A percentile compares a stretch with the other conserved stretches of the same genome.
Evolutionary conservation across 768 basidiomycete genomes (phyloP).

Genomic region (Russula sp.): DNA sequence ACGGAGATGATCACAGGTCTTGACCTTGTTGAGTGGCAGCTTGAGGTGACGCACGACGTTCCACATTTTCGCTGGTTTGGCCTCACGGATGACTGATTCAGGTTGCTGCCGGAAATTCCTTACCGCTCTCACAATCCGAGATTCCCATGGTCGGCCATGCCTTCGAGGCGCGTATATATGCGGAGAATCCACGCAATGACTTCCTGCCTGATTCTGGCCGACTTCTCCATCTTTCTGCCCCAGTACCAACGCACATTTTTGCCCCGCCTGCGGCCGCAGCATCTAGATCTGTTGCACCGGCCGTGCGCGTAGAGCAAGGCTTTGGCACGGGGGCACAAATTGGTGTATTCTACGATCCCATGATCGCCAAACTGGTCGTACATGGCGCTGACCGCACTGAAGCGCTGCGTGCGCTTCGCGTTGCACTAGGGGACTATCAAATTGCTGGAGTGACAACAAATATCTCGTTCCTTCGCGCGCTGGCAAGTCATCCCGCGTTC

Average conservation of each 20-base stretch:
- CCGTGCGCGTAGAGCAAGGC: slow-evolving; percentile 87
- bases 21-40: slow-evolving; percentile 94
- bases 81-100: slow-evolving; percentile 33
- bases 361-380: slow-evolving; percentile 90
- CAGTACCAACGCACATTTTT: slow-evolving; percentile 66
- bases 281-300: slow-evolving; percentile 44
- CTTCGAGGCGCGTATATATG: slow-evolving; percentile 94
- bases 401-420: slow-evolving; percentile 74
- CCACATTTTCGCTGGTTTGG: background rate
- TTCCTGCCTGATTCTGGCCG: slow-evolving; percentile 90
- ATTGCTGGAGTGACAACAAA: slow-evolving; percentile 92
- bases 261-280: slow-evolving; percentile 43
- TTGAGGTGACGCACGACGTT: slow-evolving; percentile 51
- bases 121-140: slow-evolving; percentile 71
- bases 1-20: slow-evolving; percentile 94
- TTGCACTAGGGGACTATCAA: slow-evolving; percentile 82
- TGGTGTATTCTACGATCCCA: slow-evolving; percentile 86
- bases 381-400: slow-evolving; percentile 82
- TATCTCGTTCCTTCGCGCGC: slow-evolving; percentile 76
- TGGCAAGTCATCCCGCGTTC: slow-evolving; percentile 78
- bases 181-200: slow-evolving; percentile 89
- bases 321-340: slow-evolving; percentile 77
- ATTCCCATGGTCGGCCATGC: slow-evolving; percentile 90
- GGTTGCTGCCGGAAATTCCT: slow-evolving; percentile 85
- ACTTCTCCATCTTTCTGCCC: slow-evolving; percentile 78